Conservation (phyloP, 257 asterid species). For the Ilex asprella region DNA sequence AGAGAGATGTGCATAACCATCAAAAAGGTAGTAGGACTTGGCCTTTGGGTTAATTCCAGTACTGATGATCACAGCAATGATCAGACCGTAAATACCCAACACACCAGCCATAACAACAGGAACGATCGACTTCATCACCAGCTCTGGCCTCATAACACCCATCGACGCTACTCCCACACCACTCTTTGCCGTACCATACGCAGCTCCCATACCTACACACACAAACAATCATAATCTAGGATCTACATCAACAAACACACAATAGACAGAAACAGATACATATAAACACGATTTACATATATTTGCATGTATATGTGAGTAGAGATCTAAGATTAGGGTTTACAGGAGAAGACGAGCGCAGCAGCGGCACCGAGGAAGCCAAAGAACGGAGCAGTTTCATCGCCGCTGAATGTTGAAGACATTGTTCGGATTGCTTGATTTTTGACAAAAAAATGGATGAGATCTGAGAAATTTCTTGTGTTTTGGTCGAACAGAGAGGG, state of each 20-base stretch:
- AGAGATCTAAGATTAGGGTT: neutral
- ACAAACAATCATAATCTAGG: neutral
- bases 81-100: conserved; percentile 18
- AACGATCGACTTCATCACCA: conserved; percentile 21
- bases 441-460: neutral
- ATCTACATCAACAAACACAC: neutral
- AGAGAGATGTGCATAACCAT: conserved; percentile 20
- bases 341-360: conserved; percentile 32
- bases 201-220: conserved; percentile 19
- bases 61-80: conserved; percentile 20
- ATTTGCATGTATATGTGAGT: too few species aligned
- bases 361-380: conserved; percentile 37
- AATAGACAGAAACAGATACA: too few species aligned
- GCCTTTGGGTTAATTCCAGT: conserved; percentile 22
- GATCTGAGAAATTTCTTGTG: conserved; percentile 16
- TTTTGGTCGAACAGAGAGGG: neutral
- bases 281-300: too few species aligned
- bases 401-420: conserved; percentile 26
- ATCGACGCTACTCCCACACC: conserved; percentile 24
- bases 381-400: conserved; percentile 36
- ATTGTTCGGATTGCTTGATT: conserved; percentile 8
- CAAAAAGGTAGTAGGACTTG: conserved; percentile 17
- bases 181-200: conserved; percentile 20
- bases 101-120: conserved; percentile 24
- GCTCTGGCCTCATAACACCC: conserved; percentile 22